These are phyloP conservation scores for Beauveria sp. DNA, from an alignment of 2,329 filamentous ascomycete genomes.

Conservation along the genomic window DNA sequence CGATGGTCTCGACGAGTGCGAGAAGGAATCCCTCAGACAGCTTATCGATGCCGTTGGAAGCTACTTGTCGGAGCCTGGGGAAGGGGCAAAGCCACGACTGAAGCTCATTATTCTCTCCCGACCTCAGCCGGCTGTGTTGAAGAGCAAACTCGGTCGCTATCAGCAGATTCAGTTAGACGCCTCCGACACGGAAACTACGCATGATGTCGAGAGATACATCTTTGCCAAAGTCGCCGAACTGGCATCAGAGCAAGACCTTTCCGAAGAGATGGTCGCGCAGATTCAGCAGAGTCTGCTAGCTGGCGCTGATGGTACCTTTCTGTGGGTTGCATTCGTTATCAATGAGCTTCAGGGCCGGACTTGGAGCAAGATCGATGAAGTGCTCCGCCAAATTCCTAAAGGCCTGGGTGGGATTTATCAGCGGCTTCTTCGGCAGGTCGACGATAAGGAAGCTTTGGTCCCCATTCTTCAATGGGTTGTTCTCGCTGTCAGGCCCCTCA, in stretches of 20 bases:
- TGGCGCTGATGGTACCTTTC: conserved; percentile 20
- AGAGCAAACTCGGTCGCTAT: not conserved
- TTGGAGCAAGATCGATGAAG: conserved; percentile 15
- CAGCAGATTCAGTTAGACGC: not conserved
- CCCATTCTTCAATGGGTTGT: conserved; percentile 20
- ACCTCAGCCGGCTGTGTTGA: not conserved
- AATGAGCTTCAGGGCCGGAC: conserved; percentile 15
- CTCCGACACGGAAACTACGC: not conserved
- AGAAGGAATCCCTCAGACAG: not conserved
- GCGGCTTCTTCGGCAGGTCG: conserved; percentile 17
- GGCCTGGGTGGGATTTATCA: conserved; percentile 19
- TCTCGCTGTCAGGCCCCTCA: conserved; percentile 19
- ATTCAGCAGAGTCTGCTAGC: conserved; percentile 16
- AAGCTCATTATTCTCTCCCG: not conserved
- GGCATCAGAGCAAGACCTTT: conserved; percentile 15
- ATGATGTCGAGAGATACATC: not conserved
- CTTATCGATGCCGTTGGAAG: not conserved
- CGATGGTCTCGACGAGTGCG: not conserved
- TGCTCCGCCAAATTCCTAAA: conserved; percentile 17
- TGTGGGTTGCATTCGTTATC: conserved; percentile 19
- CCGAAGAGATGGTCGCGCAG: conserved; percentile 12
- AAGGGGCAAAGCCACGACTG: not conserved
- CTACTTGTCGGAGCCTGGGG: not conserved
- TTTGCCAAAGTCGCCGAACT: conserved; percentile 16
- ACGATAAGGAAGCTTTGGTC: conserved; percentile 16